Evolutionary conservation across 345 rosid species (phyloP).

Genomic region (Gossypium raimondii): DNA sequence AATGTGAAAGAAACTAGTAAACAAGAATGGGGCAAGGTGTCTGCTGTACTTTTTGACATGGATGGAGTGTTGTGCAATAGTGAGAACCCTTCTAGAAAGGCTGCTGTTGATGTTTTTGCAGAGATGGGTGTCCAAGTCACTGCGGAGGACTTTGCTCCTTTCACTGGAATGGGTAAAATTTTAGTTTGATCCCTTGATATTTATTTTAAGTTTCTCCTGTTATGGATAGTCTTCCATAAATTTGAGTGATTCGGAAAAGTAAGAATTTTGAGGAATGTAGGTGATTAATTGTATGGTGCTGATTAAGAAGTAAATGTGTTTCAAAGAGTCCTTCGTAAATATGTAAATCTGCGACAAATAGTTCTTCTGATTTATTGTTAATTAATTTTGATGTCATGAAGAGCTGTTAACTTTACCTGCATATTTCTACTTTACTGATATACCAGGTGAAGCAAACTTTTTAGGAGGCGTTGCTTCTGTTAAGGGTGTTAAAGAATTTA

Average conservation of each 20-base stretch:
- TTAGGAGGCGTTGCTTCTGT: conserved; percentile 89
- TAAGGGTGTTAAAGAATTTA: conserved; percentile 68
- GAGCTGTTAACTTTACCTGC: not conserved
- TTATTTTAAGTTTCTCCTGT: conserved; percentile 2
- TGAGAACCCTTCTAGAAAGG: conserved; percentile 84
- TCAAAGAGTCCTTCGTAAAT: not conserved
- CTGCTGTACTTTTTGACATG: conserved; percentile 91
- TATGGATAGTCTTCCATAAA: not conserved
- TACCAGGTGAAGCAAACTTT: conserved; percentile 81
- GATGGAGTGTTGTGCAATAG: conserved; percentile 89
- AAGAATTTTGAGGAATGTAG: conserved; percentile 2
- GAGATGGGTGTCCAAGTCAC: conserved; percentile 88
- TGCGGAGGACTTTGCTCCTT: conserved; percentile 79
- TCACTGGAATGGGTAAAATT: conserved; percentile 74
- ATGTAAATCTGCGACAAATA: not conserved
- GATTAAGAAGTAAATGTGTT: conserved; percentile 1
- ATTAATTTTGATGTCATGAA: not conserved
- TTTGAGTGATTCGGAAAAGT: not conserved
- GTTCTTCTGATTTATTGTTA: not conserved
- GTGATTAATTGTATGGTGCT: not conserved
- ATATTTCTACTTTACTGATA: conserved; percentile 6
- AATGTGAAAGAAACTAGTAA: conserved; percentile 16
- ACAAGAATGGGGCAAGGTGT: conserved; percentile 69
- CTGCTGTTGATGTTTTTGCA: conserved; percentile 77
- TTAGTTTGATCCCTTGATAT: not conserved